A percentile compares a stretch with the other conserved stretches of the same genome.
phyloP scores from a whole-genome alignment of 2,329 filamentous ascomycete genomes.

The Orbilia oligospora region DNA sequence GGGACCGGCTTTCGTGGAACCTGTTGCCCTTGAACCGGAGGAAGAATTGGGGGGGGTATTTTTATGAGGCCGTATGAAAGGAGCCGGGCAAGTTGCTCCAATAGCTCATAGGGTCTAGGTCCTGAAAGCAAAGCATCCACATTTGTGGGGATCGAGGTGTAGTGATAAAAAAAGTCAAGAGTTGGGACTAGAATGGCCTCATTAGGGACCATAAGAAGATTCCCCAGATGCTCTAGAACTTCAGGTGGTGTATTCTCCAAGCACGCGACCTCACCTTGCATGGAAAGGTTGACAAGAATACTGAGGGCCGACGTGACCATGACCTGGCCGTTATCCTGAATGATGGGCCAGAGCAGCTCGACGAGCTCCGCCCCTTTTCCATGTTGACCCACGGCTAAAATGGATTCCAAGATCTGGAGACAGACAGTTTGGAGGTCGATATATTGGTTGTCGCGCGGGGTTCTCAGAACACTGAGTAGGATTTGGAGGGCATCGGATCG shows the following conservation, averaged over 20 bases:
- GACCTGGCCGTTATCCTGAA: constrained; percentile 71
- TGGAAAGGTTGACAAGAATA: constrained; percentile 83
- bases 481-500: not conserved
- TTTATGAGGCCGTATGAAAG: constrained; percentile 73
- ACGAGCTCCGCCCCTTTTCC: constrained; percentile 67
- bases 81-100: constrained; percentile 83
- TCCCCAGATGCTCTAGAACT: constrained; percentile 77
- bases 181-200: constrained; percentile 90
- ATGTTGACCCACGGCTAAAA: constrained; percentile 5
- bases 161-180: constrained; percentile 95
- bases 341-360: constrained; percentile 62
- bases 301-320: constrained; percentile 86
- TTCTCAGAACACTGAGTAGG: constrained; percentile 12
- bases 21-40: not conserved
- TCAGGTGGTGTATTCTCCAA: constrained; percentile 78
- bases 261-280: constrained; percentile 82
- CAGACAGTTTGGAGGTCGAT: constrained; percentile 19
- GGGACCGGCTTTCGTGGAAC: constrained; percentile 25
- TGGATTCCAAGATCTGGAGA: constrained; percentile 26
- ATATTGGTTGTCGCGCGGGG: constrained; percentile 4
- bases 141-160: constrained; percentile 87
- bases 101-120: constrained; percentile 76
- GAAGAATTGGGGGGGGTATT: constrained; percentile 2
- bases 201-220: constrained; percentile 85
- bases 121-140: constrained; percentile 79